phyloP scores from a whole-genome alignment of 805 yeast genomes.

The Wickerhamomyces sydowiorum region DNA sequence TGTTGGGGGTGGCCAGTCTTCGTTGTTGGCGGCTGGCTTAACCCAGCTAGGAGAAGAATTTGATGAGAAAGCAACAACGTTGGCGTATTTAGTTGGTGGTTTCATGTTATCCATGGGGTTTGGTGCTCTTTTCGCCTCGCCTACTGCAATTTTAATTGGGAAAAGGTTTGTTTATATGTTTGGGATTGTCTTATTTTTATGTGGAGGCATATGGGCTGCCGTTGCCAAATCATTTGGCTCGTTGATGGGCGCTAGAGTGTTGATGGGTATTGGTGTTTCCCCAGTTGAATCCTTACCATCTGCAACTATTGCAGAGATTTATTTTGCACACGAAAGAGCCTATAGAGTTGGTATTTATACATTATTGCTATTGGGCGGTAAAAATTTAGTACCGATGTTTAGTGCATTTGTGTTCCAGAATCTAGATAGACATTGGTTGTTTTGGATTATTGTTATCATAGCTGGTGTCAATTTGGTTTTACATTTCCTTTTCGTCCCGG shows the following conservation, averaged over 20 bases:
- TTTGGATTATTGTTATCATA: slow-evolving; percentile 51
- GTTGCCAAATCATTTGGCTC: slow-evolving; percentile 41
- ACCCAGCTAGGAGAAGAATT: slow-evolving; percentile 36
- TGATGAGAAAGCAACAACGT: slow-evolving; percentile 30
- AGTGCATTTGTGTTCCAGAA: slow-evolving; percentile 46
- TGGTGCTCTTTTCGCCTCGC: slow-evolving; percentile 54
- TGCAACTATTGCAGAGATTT: slow-evolving; percentile 57
- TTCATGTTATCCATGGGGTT: slow-evolving; percentile 53
- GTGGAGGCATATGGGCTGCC: slow-evolving; percentile 52
- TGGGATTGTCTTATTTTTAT: slow-evolving; percentile 43
- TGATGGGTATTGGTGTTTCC: slow-evolving; percentile 55
- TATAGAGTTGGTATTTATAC: slow-evolving; percentile 55
- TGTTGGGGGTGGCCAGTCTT: slow-evolving; percentile 58
- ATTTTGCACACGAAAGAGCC: slow-evolving; percentile 56
- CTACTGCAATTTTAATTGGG: slow-evolving; percentile 51
- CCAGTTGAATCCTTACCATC: slow-evolving; percentile 58
- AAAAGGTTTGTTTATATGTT: slow-evolving; percentile 49
- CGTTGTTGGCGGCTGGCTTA: slow-evolving; percentile 55
- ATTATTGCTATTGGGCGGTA: slow-evolving; percentile 53
- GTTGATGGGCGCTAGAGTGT: slow-evolving; percentile 50
- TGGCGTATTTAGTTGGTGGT: slow-evolving; percentile 52
- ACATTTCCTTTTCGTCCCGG: slow-evolving; percentile 53
- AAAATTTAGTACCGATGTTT: slow-evolving; percentile 51
- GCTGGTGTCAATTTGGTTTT: slow-evolving; percentile 39
- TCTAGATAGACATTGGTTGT: slow-evolving; percentile 53